Evolutionary conservation across 2,329 filamentous ascomycete species (phyloP), one percentile per base, ranked within the genome.

Genomic region (Xylogone sp.): DNA sequence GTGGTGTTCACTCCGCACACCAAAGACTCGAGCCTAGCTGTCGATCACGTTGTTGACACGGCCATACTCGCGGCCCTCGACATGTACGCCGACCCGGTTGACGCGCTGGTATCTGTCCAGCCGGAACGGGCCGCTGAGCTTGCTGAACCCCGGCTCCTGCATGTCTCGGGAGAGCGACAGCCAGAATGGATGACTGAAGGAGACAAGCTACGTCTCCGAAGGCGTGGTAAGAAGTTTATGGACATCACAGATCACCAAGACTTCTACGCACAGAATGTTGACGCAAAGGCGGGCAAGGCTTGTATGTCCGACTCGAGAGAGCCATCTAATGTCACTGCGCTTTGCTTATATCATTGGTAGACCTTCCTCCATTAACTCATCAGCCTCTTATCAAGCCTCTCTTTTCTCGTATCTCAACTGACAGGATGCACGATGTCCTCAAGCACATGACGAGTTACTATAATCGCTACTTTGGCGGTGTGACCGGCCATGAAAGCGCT

Each of bases 131-230:
- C 63, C 16, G 60, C 57, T 13, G 43, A 56, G 45, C 56, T 67
- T 10, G 56, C 59, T 20, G 75, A 80, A 57, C 72, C 74, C 52
- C 79, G 74, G 58, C 71, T 88, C 21, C 79, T 90, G 52, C 84
- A 87, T 68, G 69, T 88, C 19, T 75, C 77, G 3, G 85, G 84
- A 3, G 81, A 81, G 50, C 73, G 84, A 58, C 84, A 69, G 59
- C 64, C 83, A 12, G 70, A 74, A 68, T 89, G 85, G 84, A 81
- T 90, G 44, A 87, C 83, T 0, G 86, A 90, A 61, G 79, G 87
- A 39, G 82, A 89, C 68, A 90, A 90, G 70, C 84, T 86, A 80
- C 77, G 75, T 54, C 70, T 90, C 45, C 79, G 83, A 59, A 73
- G 82, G 59, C 79, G 84, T 65, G 82, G 83, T 53, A 75, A 79